Conservation (phyloP, 202 grass and related monocot genomes). For the Musa balbisiana region DNA sequence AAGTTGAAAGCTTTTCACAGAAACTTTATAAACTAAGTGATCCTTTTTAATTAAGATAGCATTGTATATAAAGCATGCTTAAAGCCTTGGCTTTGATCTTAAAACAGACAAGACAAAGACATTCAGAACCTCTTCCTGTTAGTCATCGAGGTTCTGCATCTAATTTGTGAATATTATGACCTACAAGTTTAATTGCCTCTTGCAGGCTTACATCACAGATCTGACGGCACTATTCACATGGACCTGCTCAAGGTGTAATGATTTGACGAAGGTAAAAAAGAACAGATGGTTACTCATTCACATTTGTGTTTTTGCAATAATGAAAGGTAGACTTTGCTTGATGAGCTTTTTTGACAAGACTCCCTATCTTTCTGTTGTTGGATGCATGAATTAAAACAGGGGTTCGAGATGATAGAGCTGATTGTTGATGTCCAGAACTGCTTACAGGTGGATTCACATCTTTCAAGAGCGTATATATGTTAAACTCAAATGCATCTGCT, state of each 20-base stretch:
- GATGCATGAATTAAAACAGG: conserved; percentile 42
- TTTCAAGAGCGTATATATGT: neutral
- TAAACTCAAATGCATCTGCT: neutral
- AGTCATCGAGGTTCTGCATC: neutral
- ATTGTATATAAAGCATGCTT: no score
- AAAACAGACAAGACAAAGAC: no score
- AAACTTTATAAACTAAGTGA: no score
- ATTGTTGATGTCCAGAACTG: conserved; percentile 86
- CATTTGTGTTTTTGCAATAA: conserved; percentile 15
- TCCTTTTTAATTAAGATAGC: no score
- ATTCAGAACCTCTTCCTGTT: neutral
- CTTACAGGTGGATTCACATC: conserved; percentile 46
- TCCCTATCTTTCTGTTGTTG: conserved; percentile 1
- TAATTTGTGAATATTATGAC: conserved; percentile 15
- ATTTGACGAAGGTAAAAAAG: conserved; percentile 72
- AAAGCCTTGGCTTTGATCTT: no score
- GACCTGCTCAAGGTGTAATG: conserved; percentile 81
- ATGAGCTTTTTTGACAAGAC: neutral
- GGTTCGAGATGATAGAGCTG: conserved; percentile 76
- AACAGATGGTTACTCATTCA: conserved; percentile 2
- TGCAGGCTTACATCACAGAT: conserved; percentile 80
- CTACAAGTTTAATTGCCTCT: conserved; percentile 2
- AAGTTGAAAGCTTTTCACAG: neutral
- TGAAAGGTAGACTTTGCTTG: neutral
- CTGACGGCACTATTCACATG: conserved; percentile 69